Evolutionary conservation across 768 basidiomycete species (phyloP), one percentile per base, ranked within the genome.

Genomic region (Tricholoma flavovirens): DNA sequence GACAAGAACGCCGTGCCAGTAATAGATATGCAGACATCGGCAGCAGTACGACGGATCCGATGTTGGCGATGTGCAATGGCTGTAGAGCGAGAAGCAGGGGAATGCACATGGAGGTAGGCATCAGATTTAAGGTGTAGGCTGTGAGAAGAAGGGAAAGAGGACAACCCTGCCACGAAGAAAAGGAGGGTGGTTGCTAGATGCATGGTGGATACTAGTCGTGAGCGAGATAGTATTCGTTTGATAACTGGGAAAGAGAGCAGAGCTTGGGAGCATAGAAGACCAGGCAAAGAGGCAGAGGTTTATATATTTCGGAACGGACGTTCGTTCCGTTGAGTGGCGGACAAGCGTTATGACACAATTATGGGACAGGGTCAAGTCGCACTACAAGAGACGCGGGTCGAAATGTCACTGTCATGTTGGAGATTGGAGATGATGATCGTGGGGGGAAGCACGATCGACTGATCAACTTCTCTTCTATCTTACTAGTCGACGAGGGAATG

Each of bases 221-320:
- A 46, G 46, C 17, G 12, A 33, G 10, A 1, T 15, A 15, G 22
- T 21, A 12, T 15, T 53, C 40, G 36, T 52, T 50, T 51, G 11
- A 38, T 51, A 36, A 19, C 10, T 24, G 17, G 4, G 32, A 54
- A 52, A 26, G 21, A 54, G 29, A 45, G 43, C 46, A 45, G 48
- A 21, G 53, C 38, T 49, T 56, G 43, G 6, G 59, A 24, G 10
- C 56, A 58, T 46, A 56, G 57, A 46, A 63, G 51, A 61, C 26
- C 51, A 45, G 22, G 24, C 5, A 6, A 9, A 21, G 17, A 19
- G 19, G 40, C n/a, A 52, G 51, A 35, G 19, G 0, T 46, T 45
- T 54, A 54, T 54, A 32, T 48, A 43, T 48, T 43, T 48, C 32
- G 30, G 43, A 26, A 43, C 2, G 35, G n/a, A 24, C 22, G 19